Evolutionary conservation across 148 eudicot species (phyloP), one percentile per base, ranked within the genome.

Genomic region (Silene conica): DNA sequence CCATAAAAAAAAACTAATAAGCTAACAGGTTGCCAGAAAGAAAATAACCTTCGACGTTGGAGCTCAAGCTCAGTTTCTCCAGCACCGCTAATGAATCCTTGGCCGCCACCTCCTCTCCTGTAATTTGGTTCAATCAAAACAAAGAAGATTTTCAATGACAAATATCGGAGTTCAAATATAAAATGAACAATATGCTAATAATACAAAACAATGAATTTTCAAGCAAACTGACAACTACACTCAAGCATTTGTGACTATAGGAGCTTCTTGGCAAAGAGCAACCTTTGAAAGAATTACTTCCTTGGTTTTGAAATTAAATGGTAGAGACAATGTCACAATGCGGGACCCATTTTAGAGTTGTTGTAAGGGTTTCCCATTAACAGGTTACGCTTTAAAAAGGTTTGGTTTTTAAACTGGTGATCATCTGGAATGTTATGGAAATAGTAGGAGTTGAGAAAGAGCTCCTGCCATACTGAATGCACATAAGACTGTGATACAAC

Each of bases 71-170:
- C 98, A 72, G 98, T 89, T 85, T 94, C 98, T 75, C 98, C 98
- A 82, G 98, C 98, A 83, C 98, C 97, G 80, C 98, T 89, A 63
- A 92, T 87, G 69, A 92, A 94, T 72, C 98, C 98, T 66, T 85
- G 88, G 18, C 98, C 97, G 31, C 96, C 95, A 74, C 98, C 87
- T 79, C 97, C 98, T 88, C 96, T 91, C 98, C 98, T 94, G 90
- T 60, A 83, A 76, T 70, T 41, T 22, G 69, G 67, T 70, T 31
- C 59, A 19, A 62, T 43, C 60, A 74, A 19, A 69, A 79, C 52
- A 79, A 65, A 71, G 4, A 66, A 28, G 65, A 31, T 8, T 75
- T 41, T 63, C 21, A 55, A 63, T 8, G 65, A 26, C 63, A 70
- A 31, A n/a, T n/a, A 15, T 73, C 9, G 10, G 56, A 31, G 28